Base-by-base conservation (phyloP, 2,329 filamentous ascomycete species). In the Didymellaceae sp. region DNA sequence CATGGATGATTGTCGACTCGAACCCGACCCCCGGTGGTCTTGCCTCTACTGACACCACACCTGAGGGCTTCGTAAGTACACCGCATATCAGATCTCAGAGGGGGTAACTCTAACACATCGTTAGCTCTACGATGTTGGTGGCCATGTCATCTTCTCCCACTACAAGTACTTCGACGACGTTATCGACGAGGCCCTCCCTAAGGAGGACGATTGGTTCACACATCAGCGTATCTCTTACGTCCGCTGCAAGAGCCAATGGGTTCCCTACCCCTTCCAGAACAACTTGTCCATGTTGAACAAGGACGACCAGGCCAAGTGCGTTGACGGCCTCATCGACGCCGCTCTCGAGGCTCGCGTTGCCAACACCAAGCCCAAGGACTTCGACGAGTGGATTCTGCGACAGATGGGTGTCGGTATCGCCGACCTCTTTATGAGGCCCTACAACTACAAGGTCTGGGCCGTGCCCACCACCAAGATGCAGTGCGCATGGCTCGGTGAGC, bases 81-180 rank as follows among this genome's bases (percentile, higher is more conserved):
- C 34, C 31, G 33, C 14, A 28, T 34, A 21, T 41, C 58, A 54
- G 53, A 50, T 48, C n/a, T n/a, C n/a, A n/a, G n/a, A n/a, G n/a
- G n/a, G n/a, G n/a, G n/a, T n/a, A n/a, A n/a, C n/a, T n/a, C 68
- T 71, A 50, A 72, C 55, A 13, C 5, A 37, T n/a, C 45, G 39
- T 37, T 55, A 72, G 93, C 86, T 99, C 68, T 99, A 97, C 84
- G 94, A 99, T 79, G 94, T 99, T 67, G 92, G 92, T 74, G 92
- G 92, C 67, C 92, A 97, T 79, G 92, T 97, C 78, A 97, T 97
- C 80, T 97, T 97, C 85, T 97, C 92, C 67, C 92, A 97, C 85
- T 99, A 99, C 88, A 97, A 97, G 82, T 99, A 99, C 86, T 99
- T 99, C 76, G 94, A 99, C 80, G 94, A 99, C 82, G 95, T 90